Evolutionary conservation across 768 basidiomycete genomes (phyloP).

Genomic region (Boletus fagicola): DNA sequence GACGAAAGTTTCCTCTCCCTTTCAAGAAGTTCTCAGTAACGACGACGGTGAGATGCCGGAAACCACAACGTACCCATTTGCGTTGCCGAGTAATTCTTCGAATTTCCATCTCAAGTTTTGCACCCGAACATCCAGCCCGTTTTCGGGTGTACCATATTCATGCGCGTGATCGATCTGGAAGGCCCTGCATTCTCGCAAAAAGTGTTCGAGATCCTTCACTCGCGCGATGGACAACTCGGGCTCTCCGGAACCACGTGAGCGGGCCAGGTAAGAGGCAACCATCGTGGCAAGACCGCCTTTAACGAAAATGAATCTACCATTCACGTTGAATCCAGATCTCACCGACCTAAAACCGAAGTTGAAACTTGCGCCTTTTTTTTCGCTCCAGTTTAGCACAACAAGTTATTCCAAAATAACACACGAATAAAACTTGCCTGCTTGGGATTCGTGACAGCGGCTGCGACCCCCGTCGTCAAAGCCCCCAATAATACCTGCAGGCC

Average conservation of each 20-base stretch:
- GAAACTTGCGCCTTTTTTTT: conserved; percentile 35
- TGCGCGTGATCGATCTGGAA: conserved; percentile 60
- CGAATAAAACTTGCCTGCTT: conserved; percentile 36
- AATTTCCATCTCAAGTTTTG: conserved; percentile 21
- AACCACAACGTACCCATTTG: conserved; percentile 19
- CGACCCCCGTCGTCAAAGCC: conserved; percentile 63
- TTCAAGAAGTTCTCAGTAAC: not conserved
- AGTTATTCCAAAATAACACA: no score
- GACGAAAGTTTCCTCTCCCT: conserved; percentile 24
- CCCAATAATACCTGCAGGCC: conserved; percentile 62
- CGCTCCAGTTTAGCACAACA: not conserved
- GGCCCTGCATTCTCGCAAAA: conserved; percentile 58
- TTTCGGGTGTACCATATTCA: conserved; percentile 12
- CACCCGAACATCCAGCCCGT: conserved; percentile 12
- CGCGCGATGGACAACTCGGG: conserved; percentile 61
- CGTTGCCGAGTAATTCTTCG: conserved; percentile 31
- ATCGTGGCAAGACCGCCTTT: conserved; percentile 65
- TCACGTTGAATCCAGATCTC: not conserved
- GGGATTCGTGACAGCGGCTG: conserved; percentile 45
- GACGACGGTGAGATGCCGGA: not conserved
- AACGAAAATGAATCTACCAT: not conserved
- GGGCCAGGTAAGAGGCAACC: conserved; percentile 70
- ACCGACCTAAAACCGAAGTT: conserved; percentile 40
- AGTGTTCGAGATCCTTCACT: conserved; percentile 62
- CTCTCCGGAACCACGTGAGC: conserved; percentile 65